A percentile compares a stretch with the other conserved stretches of the same genome.
Conservation (phyloP, 495 filamentous ascomycete genomes). For the Xylaria telfairii region DNA sequence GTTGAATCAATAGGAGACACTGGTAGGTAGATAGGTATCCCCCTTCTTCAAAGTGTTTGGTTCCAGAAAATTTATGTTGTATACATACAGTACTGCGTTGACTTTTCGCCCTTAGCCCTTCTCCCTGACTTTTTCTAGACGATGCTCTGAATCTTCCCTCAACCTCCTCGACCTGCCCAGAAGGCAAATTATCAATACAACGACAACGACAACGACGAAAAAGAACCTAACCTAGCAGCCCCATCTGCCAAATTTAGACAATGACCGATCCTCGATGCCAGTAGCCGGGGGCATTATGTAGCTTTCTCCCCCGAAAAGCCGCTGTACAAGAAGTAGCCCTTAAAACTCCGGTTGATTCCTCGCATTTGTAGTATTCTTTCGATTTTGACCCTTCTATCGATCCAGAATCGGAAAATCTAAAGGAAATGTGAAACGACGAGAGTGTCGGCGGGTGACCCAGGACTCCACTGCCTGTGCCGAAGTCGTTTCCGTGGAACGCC, state of each 20-base stretch:
- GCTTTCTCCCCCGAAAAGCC: background rate
- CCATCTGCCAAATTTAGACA: slow-evolving; percentile 7
- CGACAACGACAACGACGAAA: background rate
- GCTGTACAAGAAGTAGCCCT: slow-evolving; percentile 11
- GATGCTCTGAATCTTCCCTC: background rate
- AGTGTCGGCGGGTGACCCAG: background rate
- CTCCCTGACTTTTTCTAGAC: background rate
- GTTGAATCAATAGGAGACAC: background rate
- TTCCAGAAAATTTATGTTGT: slow-evolving; percentile 18
- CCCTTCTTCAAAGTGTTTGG: background rate
- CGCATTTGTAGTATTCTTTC: slow-evolving; percentile 13
- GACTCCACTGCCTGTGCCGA: background rate
- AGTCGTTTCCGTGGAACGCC: slow-evolving; percentile 5
- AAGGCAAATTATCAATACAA: background rate
- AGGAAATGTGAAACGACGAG: slow-evolving; percentile 6
- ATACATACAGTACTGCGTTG: slow-evolving; percentile 19
- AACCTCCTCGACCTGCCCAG: background rate
- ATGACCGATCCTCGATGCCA: background rate
- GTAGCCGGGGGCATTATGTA: slow-evolving; percentile 2
- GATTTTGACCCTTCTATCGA: slow-evolving; percentile 24
- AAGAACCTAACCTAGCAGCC: background rate
- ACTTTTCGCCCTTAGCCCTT: background rate
- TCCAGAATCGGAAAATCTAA: slow-evolving; percentile 12
- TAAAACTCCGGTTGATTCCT: slow-evolving; percentile 14
- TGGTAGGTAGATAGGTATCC: background rate